Conservation (phyloP, 2,329 filamentous ascomycete genomes). For the Dichotomopilus funicola region DNA sequence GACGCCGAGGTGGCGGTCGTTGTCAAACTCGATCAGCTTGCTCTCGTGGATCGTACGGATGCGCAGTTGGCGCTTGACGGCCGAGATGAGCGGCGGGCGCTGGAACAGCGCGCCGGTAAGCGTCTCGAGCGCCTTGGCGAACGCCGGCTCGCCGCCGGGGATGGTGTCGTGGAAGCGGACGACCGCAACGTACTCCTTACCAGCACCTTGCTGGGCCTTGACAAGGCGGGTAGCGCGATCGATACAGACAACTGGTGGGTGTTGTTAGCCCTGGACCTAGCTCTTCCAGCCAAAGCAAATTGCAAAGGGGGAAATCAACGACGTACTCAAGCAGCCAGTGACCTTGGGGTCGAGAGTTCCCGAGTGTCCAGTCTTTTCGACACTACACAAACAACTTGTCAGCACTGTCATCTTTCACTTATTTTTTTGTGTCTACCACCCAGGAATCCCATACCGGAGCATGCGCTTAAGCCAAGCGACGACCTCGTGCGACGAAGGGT, state of each 20-base stretch:
- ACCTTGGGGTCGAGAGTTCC: conserved; percentile 98
- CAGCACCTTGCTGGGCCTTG: conserved; percentile 97
- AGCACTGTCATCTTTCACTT: conserved; percentile 1
- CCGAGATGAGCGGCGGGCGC: conserved; percentile 92
- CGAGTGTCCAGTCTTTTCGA: conserved; percentile 96
- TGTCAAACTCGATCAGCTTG: conserved; percentile 96
- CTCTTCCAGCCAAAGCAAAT: not conserved
- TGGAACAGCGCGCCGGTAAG: conserved; percentile 96
- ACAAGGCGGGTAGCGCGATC: conserved; percentile 95
- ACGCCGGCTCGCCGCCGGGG: conserved; percentile 85
- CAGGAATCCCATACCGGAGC: conserved; percentile 57
- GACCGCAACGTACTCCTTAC: conserved; percentile 98
- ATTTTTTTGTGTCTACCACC: not conserved
- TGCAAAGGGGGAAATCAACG: not conserved
- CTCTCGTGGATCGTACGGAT: conserved; percentile 97
- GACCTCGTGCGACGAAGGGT: conserved; percentile 96
- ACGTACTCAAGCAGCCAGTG: conserved; percentile 42
- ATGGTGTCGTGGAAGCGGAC: conserved; percentile 94
- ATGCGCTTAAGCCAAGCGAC: conserved; percentile 99
- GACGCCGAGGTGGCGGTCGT: conserved; percentile 91
- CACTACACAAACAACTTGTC: conserved; percentile 41
- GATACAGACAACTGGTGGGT: conserved; percentile 44
- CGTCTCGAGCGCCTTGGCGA: conserved; percentile 88
- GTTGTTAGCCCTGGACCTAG: conserved; percentile 2
- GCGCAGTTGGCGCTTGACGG: conserved; percentile 97